phyloP scores from a whole-genome alignment of 2,329 filamentous ascomycete genomes.

The Penicillium expansum region DNA sequence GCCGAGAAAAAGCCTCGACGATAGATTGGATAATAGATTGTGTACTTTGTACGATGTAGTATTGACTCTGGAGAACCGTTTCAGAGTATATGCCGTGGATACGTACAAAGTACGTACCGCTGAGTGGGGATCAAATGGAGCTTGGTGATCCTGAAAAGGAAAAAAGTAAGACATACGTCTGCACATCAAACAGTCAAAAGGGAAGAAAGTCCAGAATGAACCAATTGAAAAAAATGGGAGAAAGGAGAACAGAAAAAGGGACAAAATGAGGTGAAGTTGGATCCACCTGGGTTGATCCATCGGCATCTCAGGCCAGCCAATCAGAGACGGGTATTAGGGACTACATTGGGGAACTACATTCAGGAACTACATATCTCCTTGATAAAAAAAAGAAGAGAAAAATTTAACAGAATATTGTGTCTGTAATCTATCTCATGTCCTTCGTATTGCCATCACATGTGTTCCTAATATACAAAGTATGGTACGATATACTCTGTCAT shows the following conservation, averaged over 20 bases:
- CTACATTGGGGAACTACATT: no score
- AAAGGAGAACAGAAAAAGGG: neutral
- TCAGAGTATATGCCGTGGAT: neutral
- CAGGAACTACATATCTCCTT: no score
- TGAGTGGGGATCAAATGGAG: neutral
- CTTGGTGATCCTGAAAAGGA: neutral
- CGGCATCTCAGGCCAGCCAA: slow-evolving; percentile 9
- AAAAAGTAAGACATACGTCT: neutral
- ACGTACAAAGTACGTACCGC: neutral
- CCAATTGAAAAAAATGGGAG: neutral
- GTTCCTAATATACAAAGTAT: neutral
- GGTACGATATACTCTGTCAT: neutral
- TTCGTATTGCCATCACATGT: neutral
- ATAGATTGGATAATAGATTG: neutral
- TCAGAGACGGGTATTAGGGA: neutral
- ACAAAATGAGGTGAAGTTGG: neutral
- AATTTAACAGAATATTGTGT: neutral
- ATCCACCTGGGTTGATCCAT: neutral
- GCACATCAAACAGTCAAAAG: neutral
- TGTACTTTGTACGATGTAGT: neutral
- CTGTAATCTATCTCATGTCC: neutral
- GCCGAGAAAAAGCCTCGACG: neutral
- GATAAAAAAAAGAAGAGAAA: neutral
- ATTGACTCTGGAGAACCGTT: neutral
- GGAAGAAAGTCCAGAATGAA: neutral